Evolutionary conservation across 345 rosid genomes (phyloP), one percentile per base, ranked within the genome.

Genomic region (Crucihimalaya himalaica): DNA sequence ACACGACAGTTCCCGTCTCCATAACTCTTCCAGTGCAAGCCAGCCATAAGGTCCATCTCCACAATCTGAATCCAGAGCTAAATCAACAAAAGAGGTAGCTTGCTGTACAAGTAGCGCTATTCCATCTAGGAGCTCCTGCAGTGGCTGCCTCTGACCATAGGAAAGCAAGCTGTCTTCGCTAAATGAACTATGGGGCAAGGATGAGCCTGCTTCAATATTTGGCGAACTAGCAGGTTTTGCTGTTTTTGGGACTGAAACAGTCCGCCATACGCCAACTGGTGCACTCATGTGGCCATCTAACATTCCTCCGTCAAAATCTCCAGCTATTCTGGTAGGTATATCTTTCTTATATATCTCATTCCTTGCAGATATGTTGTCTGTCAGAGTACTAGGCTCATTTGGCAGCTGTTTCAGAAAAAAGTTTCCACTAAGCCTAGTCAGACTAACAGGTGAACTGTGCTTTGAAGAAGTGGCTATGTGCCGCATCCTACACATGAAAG

Each of bases 1-100:
- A 83, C 99, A 95, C 57, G 91, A 87, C 73, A 95, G 85, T 66
- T 86, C 99, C 61, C 88, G 93, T 82, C 98, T 87, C 97, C 98
- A 89, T 39, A 90, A 89, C 70, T 95, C 99, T 84, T 95, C 96
- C 69, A 92, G 80, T 82, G 99, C 98, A 81, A 95, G 99, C 99
- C 93, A 92, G 52, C 96, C 93, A 75, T 82, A 95, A 57, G 98
- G 97, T 71, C 98, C 94, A 83, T 95, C 99, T 16, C 93, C 87
- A 47, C 92, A 88, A 67, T 89, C 98, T 51, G 91, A 87, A 89
- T 95, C 99, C 76, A 95, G 54, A 10, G 98, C 85, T 75, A 92
- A 81, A 82, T 95, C 99, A 71, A 95, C 99, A 53, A 90, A 90
- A 59, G 99, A 90, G 64, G 99, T 90, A 81, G 97, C 96, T 84